Evolutionary conservation across 345 rosid genomes (phyloP), one percentile per base, ranked within the genome.

Genomic region (Bruguiera sexangula): DNA sequence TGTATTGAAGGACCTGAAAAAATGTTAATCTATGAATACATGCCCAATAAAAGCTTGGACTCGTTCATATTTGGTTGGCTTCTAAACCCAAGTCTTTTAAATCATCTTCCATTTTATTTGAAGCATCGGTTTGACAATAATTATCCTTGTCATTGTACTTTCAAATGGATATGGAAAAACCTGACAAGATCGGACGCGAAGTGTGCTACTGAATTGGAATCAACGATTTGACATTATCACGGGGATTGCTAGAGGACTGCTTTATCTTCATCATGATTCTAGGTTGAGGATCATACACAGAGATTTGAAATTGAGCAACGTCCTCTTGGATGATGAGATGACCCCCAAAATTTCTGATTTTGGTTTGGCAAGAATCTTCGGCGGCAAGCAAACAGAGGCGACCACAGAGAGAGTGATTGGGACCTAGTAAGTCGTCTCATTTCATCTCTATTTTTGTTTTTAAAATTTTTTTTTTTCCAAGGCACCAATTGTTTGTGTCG

Each of bases 31-130:
- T 86, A 83, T 26, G 93, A 88, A 73, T 86, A 80, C 72, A 80
- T 86, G 84, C 82, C 83, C 6, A 88, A 88, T 71, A 86, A 75
- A 77, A 86, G 87, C 81, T 80, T 89, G 61, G 91, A 87, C 59
- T 73, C 60, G 19, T 85, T 84, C 58, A 15, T 89, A 16, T 87
- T 83, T 69, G 88, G 92, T 89, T 16, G 73, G 85, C 56, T 60
- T n/a, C 59, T 0, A n/a, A 68, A 52, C 9, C 52, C 32, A 3
- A 48, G 21, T 13, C 50, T 19, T 31, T 21, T 5, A 36, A 26
- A 52, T 51, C 19, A 6, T 52, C 20, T 65, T 55, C 30, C 26
- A 6, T 36, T 18, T 27, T 50, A 11, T 43, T 11, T 13, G 3
- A 43, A 3, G 5, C 50, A 11, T 11, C 50, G 1, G 18, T 43